phyloP scores from a whole-genome alignment of 148 eudicot species.

The Limonium bicolor region DNA sequence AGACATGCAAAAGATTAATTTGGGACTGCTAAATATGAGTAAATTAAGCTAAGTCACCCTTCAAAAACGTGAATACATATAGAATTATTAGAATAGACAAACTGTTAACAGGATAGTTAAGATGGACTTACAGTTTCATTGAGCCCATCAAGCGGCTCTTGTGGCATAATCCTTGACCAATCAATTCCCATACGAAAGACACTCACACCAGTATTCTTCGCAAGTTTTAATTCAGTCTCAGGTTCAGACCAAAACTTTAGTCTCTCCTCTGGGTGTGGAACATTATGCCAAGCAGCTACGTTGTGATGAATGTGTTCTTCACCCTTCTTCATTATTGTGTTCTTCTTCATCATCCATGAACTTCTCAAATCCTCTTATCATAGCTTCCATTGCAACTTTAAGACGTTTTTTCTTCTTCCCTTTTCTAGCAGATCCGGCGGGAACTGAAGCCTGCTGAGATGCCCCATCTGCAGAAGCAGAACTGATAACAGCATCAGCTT shows the following conservation, averaged over 20 bases:
- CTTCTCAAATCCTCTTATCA: slow-evolving; percentile 69
- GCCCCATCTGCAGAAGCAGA: slow-evolving; percentile 74
- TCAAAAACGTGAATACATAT: too few relatives aligned
- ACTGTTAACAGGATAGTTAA: too few relatives aligned
- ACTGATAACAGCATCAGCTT: slow-evolving; percentile 46
- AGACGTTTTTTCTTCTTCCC: slow-evolving; percentile 45
- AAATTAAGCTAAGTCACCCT: too few relatives aligned
- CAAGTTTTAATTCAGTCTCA: slow-evolving; percentile 77
- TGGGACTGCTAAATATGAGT: too few relatives aligned
- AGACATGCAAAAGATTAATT: too few relatives aligned
- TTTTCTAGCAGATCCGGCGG: slow-evolving; percentile 20
- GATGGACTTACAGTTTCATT: slow-evolving; percentile 54
- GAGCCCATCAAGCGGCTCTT: slow-evolving; percentile 56
- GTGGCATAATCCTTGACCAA: slow-evolving; percentile 96
- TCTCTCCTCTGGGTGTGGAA: slow-evolving; percentile 99
- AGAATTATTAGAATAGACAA: too few relatives aligned
- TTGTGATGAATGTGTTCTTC: slow-evolving; percentile 47
- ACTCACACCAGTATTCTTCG: slow-evolving; percentile 67
- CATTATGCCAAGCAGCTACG: slow-evolving; percentile 99
- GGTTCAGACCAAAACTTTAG: slow-evolving; percentile 99
- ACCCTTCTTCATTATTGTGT: too few relatives aligned
- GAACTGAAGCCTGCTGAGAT: slow-evolving; percentile 46
- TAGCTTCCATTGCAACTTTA: slow-evolving; percentile 88
- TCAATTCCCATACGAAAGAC: slow-evolving; percentile 97
- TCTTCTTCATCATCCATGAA: slow-evolving; percentile 40